Evolutionary conservation across 2,329 filamentous ascomycete genomes (phyloP).

Genomic region (Fusarium sp.): DNA sequence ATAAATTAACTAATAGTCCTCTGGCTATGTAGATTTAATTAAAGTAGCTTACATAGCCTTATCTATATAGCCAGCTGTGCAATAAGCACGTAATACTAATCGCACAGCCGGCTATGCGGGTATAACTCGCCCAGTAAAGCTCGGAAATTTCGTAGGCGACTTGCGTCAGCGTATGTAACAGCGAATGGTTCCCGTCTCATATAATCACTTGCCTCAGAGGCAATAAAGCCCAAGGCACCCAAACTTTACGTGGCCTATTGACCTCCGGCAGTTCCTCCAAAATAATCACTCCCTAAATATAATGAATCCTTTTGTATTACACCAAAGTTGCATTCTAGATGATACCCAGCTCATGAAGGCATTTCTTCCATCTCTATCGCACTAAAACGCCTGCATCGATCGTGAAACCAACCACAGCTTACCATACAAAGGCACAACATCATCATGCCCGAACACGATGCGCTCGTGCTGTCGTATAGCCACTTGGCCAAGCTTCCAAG

Average conservation of each 20-base stretch:
- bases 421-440: constrained; percentile 7
- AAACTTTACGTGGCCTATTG: constrained; percentile 36
- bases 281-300: background rate
- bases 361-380: background rate
- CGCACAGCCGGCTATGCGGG: too few species aligned
- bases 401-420: constrained; percentile 5
- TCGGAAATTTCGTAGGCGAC: constrained; percentile 40
- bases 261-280: background rate
- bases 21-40: too few species aligned
- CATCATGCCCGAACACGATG: constrained; percentile 48
- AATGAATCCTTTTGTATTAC: background rate
- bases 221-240: constrained; percentile 36
- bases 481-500: constrained; percentile 59
- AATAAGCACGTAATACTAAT: too few species aligned
- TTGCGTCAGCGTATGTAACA: constrained; percentile 23
- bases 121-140: too few species aligned
- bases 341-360: background rate
- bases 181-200: background rate
- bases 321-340: background rate
- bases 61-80: too few species aligned
- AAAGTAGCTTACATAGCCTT: too few species aligned
- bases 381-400: background rate
- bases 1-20: too few species aligned
- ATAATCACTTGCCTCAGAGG: constrained; percentile 16
- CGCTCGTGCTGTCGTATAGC: constrained; percentile 57